Base-by-base conservation (phyloP, 2,329 filamentous ascomycete species). In the Tetracladium maxilliforme region DNA sequence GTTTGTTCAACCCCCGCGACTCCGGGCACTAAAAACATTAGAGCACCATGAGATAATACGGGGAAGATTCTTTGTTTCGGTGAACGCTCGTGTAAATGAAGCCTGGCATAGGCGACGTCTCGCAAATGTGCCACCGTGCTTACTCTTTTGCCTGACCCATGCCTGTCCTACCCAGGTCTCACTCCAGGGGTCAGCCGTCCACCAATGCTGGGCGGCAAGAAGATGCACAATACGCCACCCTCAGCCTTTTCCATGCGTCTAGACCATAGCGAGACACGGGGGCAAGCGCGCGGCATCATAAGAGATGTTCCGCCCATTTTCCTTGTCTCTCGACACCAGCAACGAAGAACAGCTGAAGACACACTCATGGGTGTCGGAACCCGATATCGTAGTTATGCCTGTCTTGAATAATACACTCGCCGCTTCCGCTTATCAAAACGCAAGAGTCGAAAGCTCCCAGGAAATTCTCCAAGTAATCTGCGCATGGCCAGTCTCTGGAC, bases 401-500 rank as follows among this genome's bases (percentile, higher is more conserved):
- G 18, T n/a, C n/a, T 19, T 19, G 18, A n/a, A 9, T 9, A 9
- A 19, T 19, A 9, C 9, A 9, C 9, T 9, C 18, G 18, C 18
- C 18, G 18, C 9, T 9, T 19, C n/a, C 14, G 20, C 30, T 12
- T 21, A 11, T 30, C 32, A 28, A 20, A 25, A 30, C 20, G 22
- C 25, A 16, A 27, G 27, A 29, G 30, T 35, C 33, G 10, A 37
- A 36, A 28, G 29, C 30, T n/a, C 36, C 38, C 10, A 27, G 12
- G 27, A 22, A 37, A 25, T 33, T 16, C 27, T 59, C 10, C 44
- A 60, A 16, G 64, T 69, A 3, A 45, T 70, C 8, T 70, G 65
- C 30, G 62, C 61, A 4, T 70, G 60, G 55, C 65, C 64, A 2
- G 50, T 69, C 3, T 64, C 56, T 10, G 62, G 63, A 1, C 64